Evolutionary conservation across 2,329 filamentous ascomycete genomes (phyloP).

Genomic region (Ascocoryne sarcoides): DNA sequence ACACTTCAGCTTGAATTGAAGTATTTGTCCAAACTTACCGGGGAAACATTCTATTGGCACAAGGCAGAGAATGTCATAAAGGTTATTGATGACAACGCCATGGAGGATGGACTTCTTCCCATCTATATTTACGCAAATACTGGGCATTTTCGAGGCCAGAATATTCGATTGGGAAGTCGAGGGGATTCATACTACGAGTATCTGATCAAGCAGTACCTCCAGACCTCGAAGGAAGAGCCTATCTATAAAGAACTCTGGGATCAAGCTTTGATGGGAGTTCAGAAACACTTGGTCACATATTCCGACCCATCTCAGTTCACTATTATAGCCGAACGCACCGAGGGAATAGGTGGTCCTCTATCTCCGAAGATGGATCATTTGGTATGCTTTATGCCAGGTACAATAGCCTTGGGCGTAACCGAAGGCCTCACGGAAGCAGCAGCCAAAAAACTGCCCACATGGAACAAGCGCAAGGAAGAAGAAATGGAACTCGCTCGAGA

Average conservation of each 20-base stretch:
- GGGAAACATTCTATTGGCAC: slow-evolving; percentile 88
- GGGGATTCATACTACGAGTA: slow-evolving; percentile 99
- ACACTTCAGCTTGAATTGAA: slow-evolving; percentile 94
- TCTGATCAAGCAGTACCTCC: slow-evolving; percentile 94
- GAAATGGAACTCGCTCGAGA: slow-evolving; percentile 84
- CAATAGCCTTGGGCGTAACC: slow-evolving; percentile 82
- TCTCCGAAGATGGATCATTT: slow-evolving; percentile 96
- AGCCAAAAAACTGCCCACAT: slow-evolving; percentile 62
- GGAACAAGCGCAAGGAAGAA: slow-evolving; percentile 72
- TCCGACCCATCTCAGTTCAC: slow-evolving; percentile 72
- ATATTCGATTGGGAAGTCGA: slow-evolving; percentile 85
- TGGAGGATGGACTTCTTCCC: slow-evolving; percentile 74
- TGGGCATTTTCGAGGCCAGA: slow-evolving; percentile 71
- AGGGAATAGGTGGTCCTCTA: slow-evolving; percentile 56
- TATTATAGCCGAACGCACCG: slow-evolving; percentile 79
- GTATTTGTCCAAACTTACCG: slow-evolving; percentile 89
- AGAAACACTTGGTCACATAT: slow-evolving; percentile 88
- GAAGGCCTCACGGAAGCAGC: slow-evolving; percentile 66
- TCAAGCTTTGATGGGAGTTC: slow-evolving; percentile 73
- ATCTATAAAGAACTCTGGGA: slow-evolving; percentile 92
- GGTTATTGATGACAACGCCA: slow-evolving; percentile 74
- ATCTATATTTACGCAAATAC: slow-evolving; percentile 79
- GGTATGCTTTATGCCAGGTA: slow-evolving; percentile 95
- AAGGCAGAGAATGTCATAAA: slow-evolving; percentile 86
- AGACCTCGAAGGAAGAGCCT: slow-evolving; percentile 78